Evolutionary conservation across 352 stramenopile species (phyloP).

Genomic region (Globisporangium parvum): DNA sequence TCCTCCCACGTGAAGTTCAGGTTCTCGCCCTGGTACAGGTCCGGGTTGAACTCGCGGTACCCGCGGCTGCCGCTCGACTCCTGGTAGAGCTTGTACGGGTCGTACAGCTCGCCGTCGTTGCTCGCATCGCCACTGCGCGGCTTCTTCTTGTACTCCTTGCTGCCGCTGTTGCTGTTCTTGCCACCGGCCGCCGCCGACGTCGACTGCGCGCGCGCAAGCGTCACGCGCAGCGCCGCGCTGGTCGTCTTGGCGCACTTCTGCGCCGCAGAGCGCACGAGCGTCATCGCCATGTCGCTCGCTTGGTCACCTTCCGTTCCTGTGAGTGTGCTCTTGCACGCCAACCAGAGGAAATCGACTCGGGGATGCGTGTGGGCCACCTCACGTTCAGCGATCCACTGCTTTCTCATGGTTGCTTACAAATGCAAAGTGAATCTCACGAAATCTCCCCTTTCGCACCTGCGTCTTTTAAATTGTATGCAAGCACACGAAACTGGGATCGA

Average conservation of each 20-base stretch:
- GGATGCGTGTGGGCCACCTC: too few species aligned
- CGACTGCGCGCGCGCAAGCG: conserved; percentile 9
- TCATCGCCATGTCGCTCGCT: conserved; percentile 27
- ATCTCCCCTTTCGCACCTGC: not conserved
- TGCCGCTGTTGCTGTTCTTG: conserved; percentile 1
- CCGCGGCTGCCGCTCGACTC: conserved; percentile 53
- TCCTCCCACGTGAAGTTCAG: conserved; percentile 65
- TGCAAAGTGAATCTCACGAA: too few species aligned
- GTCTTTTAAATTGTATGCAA: not conserved
- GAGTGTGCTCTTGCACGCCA: conserved; percentile 1
- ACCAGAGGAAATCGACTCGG: not conserved
- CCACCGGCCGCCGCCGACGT: not conserved
- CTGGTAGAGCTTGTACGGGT: conserved; percentile 82
- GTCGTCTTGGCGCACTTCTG: conserved; percentile 12
- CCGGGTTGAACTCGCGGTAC: conserved; percentile 80
- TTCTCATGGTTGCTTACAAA: too few species aligned
- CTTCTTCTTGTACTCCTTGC: conserved; percentile 13
- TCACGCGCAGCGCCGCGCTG: conserved; percentile 19
- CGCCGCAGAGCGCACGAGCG: conserved; percentile 37
- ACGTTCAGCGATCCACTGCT: too few species aligned
- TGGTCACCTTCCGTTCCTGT: not conserved
- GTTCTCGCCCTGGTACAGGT: conserved; percentile 45
- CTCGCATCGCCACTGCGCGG: conserved; percentile 6
- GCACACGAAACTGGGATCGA: not conserved
- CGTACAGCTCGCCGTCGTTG: conserved; percentile 46